Base-by-base conservation (phyloP, 2,329 filamentous ascomycete species). In the Periconia sp. region DNA sequence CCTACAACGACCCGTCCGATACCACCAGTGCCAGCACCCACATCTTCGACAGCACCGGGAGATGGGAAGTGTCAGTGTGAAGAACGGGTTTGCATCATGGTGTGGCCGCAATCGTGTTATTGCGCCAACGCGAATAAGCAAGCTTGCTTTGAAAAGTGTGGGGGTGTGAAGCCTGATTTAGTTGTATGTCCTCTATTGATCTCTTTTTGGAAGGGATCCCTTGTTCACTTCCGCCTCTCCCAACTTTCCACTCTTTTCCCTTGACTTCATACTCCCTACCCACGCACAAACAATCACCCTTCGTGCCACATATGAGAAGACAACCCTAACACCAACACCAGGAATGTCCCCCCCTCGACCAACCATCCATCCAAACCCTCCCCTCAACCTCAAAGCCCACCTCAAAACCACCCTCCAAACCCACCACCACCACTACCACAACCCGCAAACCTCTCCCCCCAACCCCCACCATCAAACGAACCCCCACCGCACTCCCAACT, bases 131-230 rank as follows among this genome's bases (percentile, higher is more conserved):
- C 45, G n/a, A 57, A 50, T 17, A 60, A 60, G 31, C 50, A 60
- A 23, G 47, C n/a, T 2, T 73, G 70, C 49, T 67, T 57, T 37
- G 47, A 65, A 1, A 63, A 62, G 27, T 73, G 70, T 52, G 70
- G 70, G 2, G 68, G 69, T 3, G 27, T 37, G 8, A 41, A 47
- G 31, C 65, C 67, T 3, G 51, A 47, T 1, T 43, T 53, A 9
- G 35, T 54, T 15, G 62, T 63, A 55, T 31, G 45, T 23, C 7
- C 23, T 27, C 23, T 27, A 5, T 27, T 27, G 3, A 5, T 27
- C 23, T 5, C 23, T 5, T 27, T 8, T 27, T 27, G 3, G 23
- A 27, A 27, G n/a, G n/a, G n/a, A 27, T 27, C 8, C 8, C 23
- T 27, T 30, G 13, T 19, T 11, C 30, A 7, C 41, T 23, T 19